These are phyloP conservation scores for Oryza glaberrima DNA, from an alignment of 176 grass and related monocot species.

Conservation along the genomic window DNA sequence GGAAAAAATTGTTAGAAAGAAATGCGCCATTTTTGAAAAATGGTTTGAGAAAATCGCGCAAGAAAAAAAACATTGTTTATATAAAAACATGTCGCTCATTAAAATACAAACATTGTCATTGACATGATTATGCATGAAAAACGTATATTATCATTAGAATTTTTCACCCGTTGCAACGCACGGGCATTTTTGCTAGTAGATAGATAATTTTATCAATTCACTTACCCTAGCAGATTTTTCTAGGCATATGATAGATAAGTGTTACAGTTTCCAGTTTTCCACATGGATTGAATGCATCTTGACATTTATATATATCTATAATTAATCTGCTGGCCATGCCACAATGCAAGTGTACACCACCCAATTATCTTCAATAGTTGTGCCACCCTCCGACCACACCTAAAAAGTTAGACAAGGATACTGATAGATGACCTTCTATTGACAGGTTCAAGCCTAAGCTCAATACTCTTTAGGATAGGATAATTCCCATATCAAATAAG, in stretches of 20 bases:
- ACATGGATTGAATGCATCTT: not conserved
- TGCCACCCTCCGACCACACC: not conserved
- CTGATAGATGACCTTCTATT: not conserved
- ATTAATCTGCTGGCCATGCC: not conserved
- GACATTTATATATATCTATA: not conserved
- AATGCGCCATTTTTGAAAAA: too few species aligned
- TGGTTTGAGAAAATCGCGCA: too few species aligned
- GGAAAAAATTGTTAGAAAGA: too few species aligned
- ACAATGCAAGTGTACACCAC: not conserved
- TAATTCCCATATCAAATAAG: not conserved
- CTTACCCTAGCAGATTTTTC: not conserved
- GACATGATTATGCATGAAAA: too few species aligned
- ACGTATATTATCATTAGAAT: too few species aligned
- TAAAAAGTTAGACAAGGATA: slow-evolving; percentile 1
- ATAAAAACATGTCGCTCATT: too few species aligned
- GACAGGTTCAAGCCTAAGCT: not conserved
- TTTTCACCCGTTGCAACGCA: too few species aligned
- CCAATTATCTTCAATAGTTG: slow-evolving; percentile 17
- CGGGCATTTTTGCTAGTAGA: not conserved
- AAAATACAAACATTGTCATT: too few species aligned
- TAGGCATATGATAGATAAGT: not conserved
- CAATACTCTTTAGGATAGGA: slow-evolving; percentile 2
- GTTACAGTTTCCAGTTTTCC: not conserved
- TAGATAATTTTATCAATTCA: not conserved
- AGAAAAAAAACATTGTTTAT: too few species aligned